A percentile compares a stretch with the other conserved stretches of the same genome.
Conservation (phyloP, 805 yeast species). For the Hemisphaericaspora nanyangensis region DNA sequence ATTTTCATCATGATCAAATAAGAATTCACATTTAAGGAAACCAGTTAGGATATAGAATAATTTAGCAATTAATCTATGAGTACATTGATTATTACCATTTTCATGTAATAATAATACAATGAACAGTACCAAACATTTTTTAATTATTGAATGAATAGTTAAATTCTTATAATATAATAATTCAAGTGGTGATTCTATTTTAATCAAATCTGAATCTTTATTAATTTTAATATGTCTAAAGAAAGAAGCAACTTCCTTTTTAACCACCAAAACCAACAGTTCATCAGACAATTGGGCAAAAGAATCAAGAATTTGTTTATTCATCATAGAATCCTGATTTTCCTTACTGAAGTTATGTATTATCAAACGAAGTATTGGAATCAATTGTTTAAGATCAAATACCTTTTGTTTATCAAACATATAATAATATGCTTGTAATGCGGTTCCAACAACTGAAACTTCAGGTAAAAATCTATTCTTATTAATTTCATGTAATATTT, state of each 20-base stretch:
- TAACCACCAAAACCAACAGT: slow-evolving; percentile 22
- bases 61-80: slow-evolving; percentile 17
- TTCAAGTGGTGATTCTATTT: slow-evolving; percentile 48
- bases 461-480: slow-evolving; percentile 49
- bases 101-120: slow-evolving; percentile 13
- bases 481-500: slow-evolving; percentile 50
- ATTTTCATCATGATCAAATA: slow-evolving; percentile 38
- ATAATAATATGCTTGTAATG: slow-evolving; percentile 32
- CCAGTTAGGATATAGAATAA: slow-evolving; percentile 33
- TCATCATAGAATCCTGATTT: slow-evolving; percentile 16
- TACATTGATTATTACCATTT: slow-evolving; percentile 6
- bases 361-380: slow-evolving; percentile 28
- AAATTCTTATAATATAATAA: slow-evolving; percentile 56
- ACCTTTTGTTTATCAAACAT: slow-evolving; percentile 10
- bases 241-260: slow-evolving; percentile 24
- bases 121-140: slow-evolving; percentile 46
- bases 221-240: slow-evolving; percentile 24
- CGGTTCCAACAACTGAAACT: slow-evolving; percentile 49
- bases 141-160: slow-evolving; percentile 50
- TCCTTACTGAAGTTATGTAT: slow-evolving; percentile 19
- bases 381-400: slow-evolving; percentile 17
- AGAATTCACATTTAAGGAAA: slow-evolving; percentile 38
- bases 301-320: slow-evolving; percentile 20
- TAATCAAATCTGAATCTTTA: slow-evolving; percentile 18
- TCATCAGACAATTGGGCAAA: slow-evolving; percentile 12